Evolutionary conservation across 1,284 basidiomycete genomes (phyloP).

Genomic region (Moesziomyces parantarcticus): DNA sequence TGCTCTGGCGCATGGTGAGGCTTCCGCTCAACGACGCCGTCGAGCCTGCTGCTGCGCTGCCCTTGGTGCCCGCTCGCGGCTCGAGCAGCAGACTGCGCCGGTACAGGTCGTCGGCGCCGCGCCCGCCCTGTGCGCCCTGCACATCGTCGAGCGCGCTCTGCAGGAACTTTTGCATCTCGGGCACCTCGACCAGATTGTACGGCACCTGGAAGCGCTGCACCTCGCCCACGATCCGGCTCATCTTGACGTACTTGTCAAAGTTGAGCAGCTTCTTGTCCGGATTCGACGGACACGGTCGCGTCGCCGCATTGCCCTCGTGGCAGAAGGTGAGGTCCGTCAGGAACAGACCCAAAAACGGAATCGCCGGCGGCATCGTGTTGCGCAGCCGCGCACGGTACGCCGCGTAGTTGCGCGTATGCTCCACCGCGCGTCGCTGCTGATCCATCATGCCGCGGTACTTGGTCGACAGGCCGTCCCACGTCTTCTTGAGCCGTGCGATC

Average conservation of each 20-base stretch:
- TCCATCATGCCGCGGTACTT: constrained; percentile 87
- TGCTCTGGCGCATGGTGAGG: constrained; percentile 36
- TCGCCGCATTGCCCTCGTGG: constrained; percentile 89
- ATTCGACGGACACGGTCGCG: constrained; percentile 77
- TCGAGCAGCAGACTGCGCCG: constrained; percentile 63
- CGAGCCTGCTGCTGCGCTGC: background rate
- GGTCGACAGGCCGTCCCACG: constrained; percentile 78
- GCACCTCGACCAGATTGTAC: constrained; percentile 82
- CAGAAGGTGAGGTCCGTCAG: constrained; percentile 94
- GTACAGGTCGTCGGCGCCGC: constrained; percentile 63
- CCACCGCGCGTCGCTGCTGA: constrained; percentile 82
- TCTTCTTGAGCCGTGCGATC: constrained; percentile 67
- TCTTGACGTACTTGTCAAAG: constrained; percentile 77
- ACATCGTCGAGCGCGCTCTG: constrained; percentile 48
- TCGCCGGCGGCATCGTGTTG: constrained; percentile 51
- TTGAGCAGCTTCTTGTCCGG: constrained; percentile 86
- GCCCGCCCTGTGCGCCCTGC: constrained; percentile 43
- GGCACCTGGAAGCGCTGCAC: constrained; percentile 92
- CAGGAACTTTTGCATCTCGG: constrained; percentile 84
- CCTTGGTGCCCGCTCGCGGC: constrained; percentile 50
- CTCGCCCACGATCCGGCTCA: constrained; percentile 72
- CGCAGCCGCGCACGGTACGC: constrained; percentile 84
- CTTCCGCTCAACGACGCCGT: constrained; percentile 32
- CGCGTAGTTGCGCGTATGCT: constrained; percentile 89
- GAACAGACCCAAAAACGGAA: constrained; percentile 76